Conservation (phyloP, 305 asterid species). For the Solanum chacoense region DNA sequence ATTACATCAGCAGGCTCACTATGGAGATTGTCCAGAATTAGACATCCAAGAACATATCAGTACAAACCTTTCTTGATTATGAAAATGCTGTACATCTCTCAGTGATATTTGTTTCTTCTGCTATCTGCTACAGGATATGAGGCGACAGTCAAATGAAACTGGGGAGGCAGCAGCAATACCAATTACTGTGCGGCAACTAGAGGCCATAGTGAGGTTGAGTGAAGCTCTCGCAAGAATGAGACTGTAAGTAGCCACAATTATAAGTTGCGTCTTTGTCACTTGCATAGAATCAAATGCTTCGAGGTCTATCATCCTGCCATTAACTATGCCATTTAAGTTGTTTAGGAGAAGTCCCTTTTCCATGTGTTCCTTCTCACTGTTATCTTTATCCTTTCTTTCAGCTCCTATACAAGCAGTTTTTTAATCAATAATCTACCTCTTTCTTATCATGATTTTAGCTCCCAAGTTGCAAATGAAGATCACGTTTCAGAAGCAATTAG, state of each 20-base stretch:
- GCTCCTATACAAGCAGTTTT: background rate
- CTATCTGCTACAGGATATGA: constrained; percentile 58
- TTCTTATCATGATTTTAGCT: constrained; percentile 20
- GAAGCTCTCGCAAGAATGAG: constrained; percentile 92
- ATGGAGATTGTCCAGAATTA: background rate
- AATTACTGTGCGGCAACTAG: constrained; percentile 95
- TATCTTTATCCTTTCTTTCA: background rate
- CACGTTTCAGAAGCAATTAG: constrained; percentile 81
- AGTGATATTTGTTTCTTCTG: background rate
- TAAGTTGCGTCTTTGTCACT: background rate
- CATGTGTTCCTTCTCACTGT: background rate
- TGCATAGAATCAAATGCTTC: background rate
- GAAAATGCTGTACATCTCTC: background rate
- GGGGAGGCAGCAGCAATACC: constrained; percentile 89
- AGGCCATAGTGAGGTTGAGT: constrained; percentile 90
- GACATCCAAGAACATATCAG: background rate
- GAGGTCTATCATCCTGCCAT: background rate
- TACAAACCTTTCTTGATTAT: background rate
- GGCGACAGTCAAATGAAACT: constrained; percentile 84
- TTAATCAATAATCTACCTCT: background rate
- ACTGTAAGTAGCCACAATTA: constrained; percentile 44
- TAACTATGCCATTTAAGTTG: background rate
- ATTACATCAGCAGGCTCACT: background rate
- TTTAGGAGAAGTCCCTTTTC: background rate
- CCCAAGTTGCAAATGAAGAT: constrained; percentile 69